phyloP scores from a whole-genome alignment of 345 rosid genomes.

The Heritiera fomes region DNA sequence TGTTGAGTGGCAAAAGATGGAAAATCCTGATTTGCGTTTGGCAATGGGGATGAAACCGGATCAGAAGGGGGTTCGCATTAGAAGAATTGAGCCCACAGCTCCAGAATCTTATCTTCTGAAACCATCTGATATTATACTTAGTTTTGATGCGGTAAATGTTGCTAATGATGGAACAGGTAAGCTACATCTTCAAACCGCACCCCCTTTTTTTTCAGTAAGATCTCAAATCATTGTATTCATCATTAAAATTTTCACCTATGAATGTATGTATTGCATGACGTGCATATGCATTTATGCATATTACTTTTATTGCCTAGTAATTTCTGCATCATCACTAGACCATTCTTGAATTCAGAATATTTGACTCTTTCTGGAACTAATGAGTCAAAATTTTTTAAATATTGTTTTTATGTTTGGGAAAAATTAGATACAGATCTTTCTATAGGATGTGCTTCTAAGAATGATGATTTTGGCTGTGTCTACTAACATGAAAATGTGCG shows the following conservation, averaged over 20 bases:
- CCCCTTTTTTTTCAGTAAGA: too few species aligned
- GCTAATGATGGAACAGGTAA: slow-evolving; percentile 98
- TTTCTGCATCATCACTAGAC: too few species aligned
- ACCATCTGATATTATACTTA: slow-evolving; percentile 83
- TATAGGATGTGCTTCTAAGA: background rate
- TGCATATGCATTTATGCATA: too few species aligned
- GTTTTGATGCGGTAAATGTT: slow-evolving; percentile 82
- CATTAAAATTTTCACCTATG: too few species aligned
- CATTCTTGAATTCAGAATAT: too few species aligned
- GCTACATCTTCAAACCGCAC: too few species aligned
- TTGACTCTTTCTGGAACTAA: too few species aligned
- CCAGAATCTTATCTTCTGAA: slow-evolving; percentile 79
- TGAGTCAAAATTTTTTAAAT: too few species aligned
- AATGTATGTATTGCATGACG: too few species aligned
- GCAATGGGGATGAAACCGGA: slow-evolving; percentile 80
- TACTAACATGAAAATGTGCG: background rate
- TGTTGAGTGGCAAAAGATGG: slow-evolving; percentile 99
- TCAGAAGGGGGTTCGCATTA: slow-evolving; percentile 88
- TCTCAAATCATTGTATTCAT: slow-evolving; percentile 55
- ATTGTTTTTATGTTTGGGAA: too few species aligned
- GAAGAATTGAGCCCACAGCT: slow-evolving; percentile 91
- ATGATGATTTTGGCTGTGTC: background rate
- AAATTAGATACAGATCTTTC: background rate
- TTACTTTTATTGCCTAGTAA: too few species aligned
- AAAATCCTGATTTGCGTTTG: slow-evolving; percentile 80